phyloP scores from a whole-genome alignment of 495 filamentous ascomycete species.

The Chaetomium cochliodes region DNA sequence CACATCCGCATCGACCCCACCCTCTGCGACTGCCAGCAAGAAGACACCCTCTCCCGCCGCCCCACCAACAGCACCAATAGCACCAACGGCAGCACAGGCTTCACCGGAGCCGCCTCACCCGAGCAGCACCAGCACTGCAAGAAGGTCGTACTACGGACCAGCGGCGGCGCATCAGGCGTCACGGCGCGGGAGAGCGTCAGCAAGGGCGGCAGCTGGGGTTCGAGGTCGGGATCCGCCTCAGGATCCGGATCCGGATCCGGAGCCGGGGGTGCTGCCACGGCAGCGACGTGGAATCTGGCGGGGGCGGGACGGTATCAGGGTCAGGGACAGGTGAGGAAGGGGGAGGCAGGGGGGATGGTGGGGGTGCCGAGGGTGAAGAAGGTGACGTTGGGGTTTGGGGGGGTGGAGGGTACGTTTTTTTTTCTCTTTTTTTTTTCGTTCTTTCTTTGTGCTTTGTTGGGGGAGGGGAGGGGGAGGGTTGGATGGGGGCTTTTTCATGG shows the following conservation, averaged over 20 bases:
- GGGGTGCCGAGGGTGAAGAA: slow-evolving; percentile 19
- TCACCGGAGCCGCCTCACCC: not conserved
- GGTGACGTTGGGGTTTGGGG: slow-evolving; percentile 20
- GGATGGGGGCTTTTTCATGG: no score
- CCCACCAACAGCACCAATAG: not conserved
- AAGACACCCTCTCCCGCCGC: not conserved
- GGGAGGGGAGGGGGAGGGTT: no score
- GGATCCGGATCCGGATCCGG: no score
- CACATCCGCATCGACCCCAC: slow-evolving; percentile 18
- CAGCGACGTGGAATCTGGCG: slow-evolving; percentile 17
- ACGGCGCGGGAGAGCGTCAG: not conserved
- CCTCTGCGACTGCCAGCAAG: slow-evolving; percentile 17
- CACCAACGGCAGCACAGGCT: not conserved
- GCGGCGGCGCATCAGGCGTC: not conserved
- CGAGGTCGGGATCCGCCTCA: no score
- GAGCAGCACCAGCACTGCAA: not conserved
- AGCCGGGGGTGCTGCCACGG: no score
- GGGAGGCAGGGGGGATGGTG: slow-evolving; percentile 2
- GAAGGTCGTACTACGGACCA: not conserved
- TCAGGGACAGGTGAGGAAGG: no score
- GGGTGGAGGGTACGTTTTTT: slow-evolving; percentile 20
- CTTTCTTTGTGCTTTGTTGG: not conserved
- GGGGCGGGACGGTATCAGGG: slow-evolving; percentile 22
- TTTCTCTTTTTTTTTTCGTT: not conserved
- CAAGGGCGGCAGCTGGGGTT: no score